phyloP scores from a whole-genome alignment of 768 basidiomycete species.

The Termitomyces titanicus region DNA sequence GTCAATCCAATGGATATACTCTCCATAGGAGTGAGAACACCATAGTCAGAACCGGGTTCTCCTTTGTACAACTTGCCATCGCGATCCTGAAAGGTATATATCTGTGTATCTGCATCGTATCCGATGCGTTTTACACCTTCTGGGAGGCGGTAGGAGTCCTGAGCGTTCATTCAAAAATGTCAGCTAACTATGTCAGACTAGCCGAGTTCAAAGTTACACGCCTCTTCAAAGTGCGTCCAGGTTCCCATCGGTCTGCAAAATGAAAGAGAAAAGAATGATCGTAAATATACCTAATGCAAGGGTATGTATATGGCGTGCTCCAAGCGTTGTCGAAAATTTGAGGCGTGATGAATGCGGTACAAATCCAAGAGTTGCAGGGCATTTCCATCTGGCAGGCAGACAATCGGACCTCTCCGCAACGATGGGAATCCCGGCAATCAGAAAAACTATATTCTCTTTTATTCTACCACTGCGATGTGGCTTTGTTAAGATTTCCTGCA shows the following conservation, averaged over 20 bases:
- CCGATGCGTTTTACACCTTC: constrained; percentile 46
- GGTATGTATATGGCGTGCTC: background rate
- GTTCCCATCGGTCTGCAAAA: constrained; percentile 20
- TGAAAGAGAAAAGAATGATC: background rate
- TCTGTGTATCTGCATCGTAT: constrained; percentile 51
- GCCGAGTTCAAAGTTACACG: constrained; percentile 14
- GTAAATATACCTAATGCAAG: background rate
- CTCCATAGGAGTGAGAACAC: constrained; percentile 35
- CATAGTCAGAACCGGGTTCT: constrained; percentile 42
- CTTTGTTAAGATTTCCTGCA: background rate
- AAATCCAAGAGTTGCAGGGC: background rate
- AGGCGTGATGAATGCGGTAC: background rate
- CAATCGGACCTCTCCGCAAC: background rate
- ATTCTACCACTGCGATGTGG: no score
- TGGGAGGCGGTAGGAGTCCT: constrained; percentile 39
- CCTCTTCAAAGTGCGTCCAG: constrained; percentile 33
- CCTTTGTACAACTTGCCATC: constrained; percentile 42
- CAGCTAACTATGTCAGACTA: background rate
- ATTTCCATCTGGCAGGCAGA: no score
- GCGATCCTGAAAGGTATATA: constrained; percentile 46
- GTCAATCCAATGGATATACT: constrained; percentile 14
- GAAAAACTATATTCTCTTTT: no score
- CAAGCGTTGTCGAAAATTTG: background rate
- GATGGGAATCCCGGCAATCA: background rate
- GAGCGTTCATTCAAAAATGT: background rate